Conservation (phyloP, 768 basidiomycete species). For the Mycena rebaudengoi region DNA sequence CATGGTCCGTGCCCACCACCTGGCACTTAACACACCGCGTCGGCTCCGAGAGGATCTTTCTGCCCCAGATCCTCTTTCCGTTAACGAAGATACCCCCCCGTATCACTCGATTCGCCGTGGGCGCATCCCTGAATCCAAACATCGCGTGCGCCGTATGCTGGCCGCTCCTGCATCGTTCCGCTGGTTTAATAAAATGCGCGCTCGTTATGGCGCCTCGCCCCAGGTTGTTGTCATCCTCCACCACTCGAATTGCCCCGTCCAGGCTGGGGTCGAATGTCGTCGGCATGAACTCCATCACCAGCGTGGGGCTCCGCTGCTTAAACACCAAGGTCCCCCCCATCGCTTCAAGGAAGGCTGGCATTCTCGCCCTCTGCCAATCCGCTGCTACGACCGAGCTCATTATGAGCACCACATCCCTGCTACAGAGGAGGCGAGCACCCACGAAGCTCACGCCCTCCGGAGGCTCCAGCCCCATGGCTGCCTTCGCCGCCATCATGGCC, state of each 20-base stretch:
- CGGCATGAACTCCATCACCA: constrained; percentile 33
- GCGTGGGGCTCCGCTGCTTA: background rate
- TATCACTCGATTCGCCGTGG: constrained; percentile 24
- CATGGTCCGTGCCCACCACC: constrained; percentile 19
- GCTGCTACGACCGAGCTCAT: background rate
- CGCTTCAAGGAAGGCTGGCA: background rate
- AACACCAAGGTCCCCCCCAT: constrained; percentile 20
- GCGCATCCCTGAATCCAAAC: constrained; percentile 16
- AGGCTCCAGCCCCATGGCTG: no score
- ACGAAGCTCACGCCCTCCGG: constrained; percentile 1
- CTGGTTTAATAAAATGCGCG: constrained; percentile 37
- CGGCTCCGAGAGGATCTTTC: constrained; percentile 26
- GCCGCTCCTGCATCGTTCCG: background rate
- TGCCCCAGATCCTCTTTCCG: constrained; percentile 20
- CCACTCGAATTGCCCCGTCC: background rate
- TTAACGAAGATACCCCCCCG: constrained; percentile 13
- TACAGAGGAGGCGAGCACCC: constrained; percentile 14
- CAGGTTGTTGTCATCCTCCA: constrained; percentile 27
- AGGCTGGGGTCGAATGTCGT: constrained; percentile 19
- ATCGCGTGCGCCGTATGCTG: constrained; percentile 26
- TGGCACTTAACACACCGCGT: constrained; percentile 29
- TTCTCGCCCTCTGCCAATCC: background rate
- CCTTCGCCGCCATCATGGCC: no score
- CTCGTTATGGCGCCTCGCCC: background rate
- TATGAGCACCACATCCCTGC: constrained; percentile 13